Evolutionary conservation across 2,329 filamentous ascomycete species (phyloP).

Genomic region (Elsinoe ampelina): DNA sequence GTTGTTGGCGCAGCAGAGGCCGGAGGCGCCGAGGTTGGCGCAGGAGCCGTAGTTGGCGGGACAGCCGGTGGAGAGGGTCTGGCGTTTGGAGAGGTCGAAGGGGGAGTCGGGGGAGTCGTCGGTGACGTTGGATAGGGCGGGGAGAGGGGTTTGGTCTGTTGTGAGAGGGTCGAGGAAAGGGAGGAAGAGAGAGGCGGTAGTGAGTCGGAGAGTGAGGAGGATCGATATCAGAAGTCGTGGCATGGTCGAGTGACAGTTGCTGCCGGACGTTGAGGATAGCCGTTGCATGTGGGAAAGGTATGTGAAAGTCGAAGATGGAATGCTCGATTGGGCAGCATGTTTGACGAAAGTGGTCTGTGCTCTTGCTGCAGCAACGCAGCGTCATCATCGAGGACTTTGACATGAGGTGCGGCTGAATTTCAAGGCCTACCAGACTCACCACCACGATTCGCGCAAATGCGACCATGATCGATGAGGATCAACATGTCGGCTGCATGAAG

Average conservation of each 20-base stretch:
- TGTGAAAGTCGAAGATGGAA: background rate
- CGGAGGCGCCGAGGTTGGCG: conserved; percentile 41
- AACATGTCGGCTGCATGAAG: too few species aligned
- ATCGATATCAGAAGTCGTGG: background rate
- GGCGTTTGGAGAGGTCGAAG: conserved; percentile 26
- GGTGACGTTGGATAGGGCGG: background rate
- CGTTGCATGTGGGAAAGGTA: background rate
- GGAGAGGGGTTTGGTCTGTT: conserved; percentile 3
- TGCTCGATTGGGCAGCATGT: background rate
- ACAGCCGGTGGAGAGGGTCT: conserved; percentile 35
- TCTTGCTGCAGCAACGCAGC: background rate
- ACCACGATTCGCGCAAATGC: background rate
- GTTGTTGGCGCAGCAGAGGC: conserved; percentile 46
- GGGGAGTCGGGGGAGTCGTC: background rate
- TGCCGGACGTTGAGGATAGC: background rate
- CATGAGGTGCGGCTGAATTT: background rate
- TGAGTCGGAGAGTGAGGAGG: background rate
- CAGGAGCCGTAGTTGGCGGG: conserved; percentile 45
- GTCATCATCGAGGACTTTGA: background rate
- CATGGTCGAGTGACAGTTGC: background rate
- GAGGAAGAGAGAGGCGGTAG: background rate
- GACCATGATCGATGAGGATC: too few species aligned
- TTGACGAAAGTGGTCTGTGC: background rate
- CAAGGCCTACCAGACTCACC: background rate
- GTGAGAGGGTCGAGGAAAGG: background rate